Evolutionary conservation across 192 early-diverging fungal species (phyloP).

Genomic region (Coemansia sp.): DNA sequence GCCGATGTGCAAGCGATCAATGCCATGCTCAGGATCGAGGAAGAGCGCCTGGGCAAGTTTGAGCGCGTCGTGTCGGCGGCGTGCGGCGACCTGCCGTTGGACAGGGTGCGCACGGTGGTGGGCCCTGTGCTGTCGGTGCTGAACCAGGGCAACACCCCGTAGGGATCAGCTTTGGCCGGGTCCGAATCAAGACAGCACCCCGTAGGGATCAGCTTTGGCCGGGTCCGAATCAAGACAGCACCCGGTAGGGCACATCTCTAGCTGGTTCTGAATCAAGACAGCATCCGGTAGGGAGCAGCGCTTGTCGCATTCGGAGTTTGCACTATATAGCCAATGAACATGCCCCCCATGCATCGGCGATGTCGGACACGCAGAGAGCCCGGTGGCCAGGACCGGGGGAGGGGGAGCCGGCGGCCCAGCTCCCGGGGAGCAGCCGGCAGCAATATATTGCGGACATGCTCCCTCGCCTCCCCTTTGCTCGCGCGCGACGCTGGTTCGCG

Average conservation of each 20-base stretch:
- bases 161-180: slow-evolving; percentile 16
- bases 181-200: slow-evolving; percentile 36
- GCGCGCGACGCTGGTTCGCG: no score
- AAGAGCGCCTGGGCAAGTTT: slow-evolving; percentile 41
- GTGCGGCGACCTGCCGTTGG: slow-evolving; percentile 44
- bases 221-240: slow-evolving; percentile 37
- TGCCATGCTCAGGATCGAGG: slow-evolving; percentile 25
- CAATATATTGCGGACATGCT: no score
- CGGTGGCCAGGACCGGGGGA: no score
- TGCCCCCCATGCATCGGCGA: no score
- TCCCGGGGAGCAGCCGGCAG: no score
- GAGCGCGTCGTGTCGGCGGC: slow-evolving; percentile 48
- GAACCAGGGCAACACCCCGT: slow-evolving; percentile 38
- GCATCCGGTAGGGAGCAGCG: slow-evolving; percentile 13
- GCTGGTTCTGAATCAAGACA: slow-evolving; percentile 41
- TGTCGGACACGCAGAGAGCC: no score
- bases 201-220: slow-evolving; percentile 18
- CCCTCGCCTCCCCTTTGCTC: no score
- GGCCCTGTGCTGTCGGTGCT: slow-evolving; percentile 44
- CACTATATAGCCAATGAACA: no score
- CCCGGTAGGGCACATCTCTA: slow-evolving; percentile 13
- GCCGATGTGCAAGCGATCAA: slow-evolving; percentile 25
- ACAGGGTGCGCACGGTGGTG: slow-evolving; percentile 42
- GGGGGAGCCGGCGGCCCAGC: no score
- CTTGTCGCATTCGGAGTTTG: no score